phyloP scores from a whole-genome alignment of 129 eudicot species.

The Rutidosis leptorrhynchoides region DNA sequence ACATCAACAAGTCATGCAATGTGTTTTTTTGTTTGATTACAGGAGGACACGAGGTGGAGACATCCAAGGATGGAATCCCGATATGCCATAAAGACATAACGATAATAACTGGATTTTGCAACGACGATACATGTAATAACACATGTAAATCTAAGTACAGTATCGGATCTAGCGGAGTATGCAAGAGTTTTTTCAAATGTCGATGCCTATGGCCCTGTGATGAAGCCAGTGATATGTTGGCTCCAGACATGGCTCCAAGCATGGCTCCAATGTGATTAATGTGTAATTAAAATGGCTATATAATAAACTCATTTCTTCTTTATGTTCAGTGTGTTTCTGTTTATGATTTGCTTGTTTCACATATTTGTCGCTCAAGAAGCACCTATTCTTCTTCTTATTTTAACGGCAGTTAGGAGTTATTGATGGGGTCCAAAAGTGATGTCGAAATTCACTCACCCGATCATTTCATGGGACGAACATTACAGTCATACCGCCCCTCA shows the following conservation, averaged over 20 bases:
- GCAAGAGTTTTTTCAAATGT: background rate
- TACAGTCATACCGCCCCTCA: too few relatives aligned
- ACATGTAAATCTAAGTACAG: slow-evolving; percentile 9
- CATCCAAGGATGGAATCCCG: background rate
- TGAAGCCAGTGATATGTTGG: background rate
- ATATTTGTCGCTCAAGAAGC: background rate
- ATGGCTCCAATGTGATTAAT: too few relatives aligned
- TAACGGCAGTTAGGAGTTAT: too few relatives aligned
- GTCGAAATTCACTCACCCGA: too few relatives aligned
- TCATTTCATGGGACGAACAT: too few relatives aligned
- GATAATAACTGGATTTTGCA: background rate
- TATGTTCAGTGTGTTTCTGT: background rate
- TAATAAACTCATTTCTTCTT: background rate
- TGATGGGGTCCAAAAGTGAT: too few relatives aligned
- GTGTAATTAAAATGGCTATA: background rate
- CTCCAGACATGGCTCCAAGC: too few relatives aligned
- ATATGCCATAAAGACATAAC: background rate
- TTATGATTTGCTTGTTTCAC: background rate
- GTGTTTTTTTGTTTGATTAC: background rate
- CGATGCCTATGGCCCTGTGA: background rate
- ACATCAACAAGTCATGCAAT: background rate
- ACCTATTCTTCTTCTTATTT: too few relatives aligned
- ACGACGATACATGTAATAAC: background rate
- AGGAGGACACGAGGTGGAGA: background rate
- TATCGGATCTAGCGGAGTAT: background rate